Evolutionary conservation across 1,139 yeast genomes (phyloP), one percentile per base, ranked within the genome.

Genomic region (Blastobotrys capitulatus): DNA sequence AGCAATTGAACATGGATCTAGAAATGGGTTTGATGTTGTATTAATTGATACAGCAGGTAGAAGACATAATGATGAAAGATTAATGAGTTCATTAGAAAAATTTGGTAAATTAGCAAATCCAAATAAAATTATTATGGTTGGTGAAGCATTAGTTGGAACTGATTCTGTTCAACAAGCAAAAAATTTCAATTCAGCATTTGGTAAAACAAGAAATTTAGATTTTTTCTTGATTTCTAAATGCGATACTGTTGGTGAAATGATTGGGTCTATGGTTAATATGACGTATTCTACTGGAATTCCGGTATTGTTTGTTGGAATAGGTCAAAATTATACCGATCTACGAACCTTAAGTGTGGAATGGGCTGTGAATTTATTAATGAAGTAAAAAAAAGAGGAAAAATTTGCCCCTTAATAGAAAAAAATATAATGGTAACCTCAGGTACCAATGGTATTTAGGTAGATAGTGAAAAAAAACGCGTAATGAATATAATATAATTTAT

Each of bases 21-120:
- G 78, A 48, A 74, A 79, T 46, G 73, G 77, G 15, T 92, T 79
- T 61, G 97, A 92, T 63, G 82, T 94, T 27, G 95, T 92, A 8
- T 73, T 92, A 54, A 87, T 92, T 74, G 98, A 92, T 69, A 92
- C 98, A 7, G 98, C 98, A 0, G 98, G 98, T 36, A 79, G 98
- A 71, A 82, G 98, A 48, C 98, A 94, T 64, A 89, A 94, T 56
- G 97, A 94, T 65, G 86, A 94, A 26, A 84, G 94, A 54, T 76
- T 92, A 56, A 92, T 92, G 98, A 92, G 96, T 0, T 96, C 97
- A 9, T 73, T 92, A 57, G 95, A 90, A 60, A 88, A 92, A 53
- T 94, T 92, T 69, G 97, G 97, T 27, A 90, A 86, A 61, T 90
- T 95, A 46, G 97, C 97, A 2, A 79, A 87, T 52, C 98, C 98